phyloP scores from a whole-genome alignment of 371 early-diverging fungal genomes.

The Gilbertella persicaria region DNA sequence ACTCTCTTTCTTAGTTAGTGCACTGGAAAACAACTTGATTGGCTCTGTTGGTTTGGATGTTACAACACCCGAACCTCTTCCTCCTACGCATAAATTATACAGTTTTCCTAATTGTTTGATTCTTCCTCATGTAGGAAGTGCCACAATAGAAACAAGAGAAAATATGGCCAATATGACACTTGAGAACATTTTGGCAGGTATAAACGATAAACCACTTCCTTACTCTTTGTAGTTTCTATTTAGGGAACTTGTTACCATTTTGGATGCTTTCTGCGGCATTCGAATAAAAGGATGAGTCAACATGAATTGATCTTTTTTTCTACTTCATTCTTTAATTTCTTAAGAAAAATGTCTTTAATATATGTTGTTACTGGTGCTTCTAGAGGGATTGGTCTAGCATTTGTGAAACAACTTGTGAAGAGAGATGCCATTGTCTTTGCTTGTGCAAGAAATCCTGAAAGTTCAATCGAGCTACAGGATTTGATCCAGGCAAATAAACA shows the following conservation, averaged over 20 bases:
- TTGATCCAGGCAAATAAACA: too few relatives aligned
- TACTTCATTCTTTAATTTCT: too few relatives aligned
- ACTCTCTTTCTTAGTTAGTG: not conserved
- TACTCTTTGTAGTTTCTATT: slow-evolving; percentile 2
- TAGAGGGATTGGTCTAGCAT: slow-evolving; percentile 38
- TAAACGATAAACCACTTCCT: slow-evolving; percentile 29
- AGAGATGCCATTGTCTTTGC: slow-evolving; percentile 33
- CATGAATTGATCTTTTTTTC: too few relatives aligned
- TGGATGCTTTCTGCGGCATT: not conserved
- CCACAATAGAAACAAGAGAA: slow-evolving; percentile 80
- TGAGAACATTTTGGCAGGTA: slow-evolving; percentile 32
- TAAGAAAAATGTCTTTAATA: slow-evolving; percentile 23
- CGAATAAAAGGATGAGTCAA: too few relatives aligned
- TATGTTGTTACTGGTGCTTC: slow-evolving; percentile 38
- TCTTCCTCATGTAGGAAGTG: slow-evolving; percentile 77
- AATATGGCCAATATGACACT: slow-evolving; percentile 67
- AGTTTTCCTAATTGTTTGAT: slow-evolving; percentile 67
- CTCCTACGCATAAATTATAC: slow-evolving; percentile 59
- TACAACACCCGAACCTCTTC: slow-evolving; percentile 86
- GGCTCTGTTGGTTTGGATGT: slow-evolving; percentile 86
- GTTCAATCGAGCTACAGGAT: slow-evolving; percentile 14
- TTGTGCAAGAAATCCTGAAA: slow-evolving; percentile 27
- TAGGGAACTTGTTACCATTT: not conserved
- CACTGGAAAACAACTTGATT: slow-evolving; percentile 24
- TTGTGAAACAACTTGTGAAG: slow-evolving; percentile 29